Percentiles rank a stretch among this genome's conserved stretches.
These are phyloP conservation scores for Friedmanniomyces endolithicus DNA, from an alignment of 495 filamentous ascomycete species.

Conservation along the genomic window DNA sequence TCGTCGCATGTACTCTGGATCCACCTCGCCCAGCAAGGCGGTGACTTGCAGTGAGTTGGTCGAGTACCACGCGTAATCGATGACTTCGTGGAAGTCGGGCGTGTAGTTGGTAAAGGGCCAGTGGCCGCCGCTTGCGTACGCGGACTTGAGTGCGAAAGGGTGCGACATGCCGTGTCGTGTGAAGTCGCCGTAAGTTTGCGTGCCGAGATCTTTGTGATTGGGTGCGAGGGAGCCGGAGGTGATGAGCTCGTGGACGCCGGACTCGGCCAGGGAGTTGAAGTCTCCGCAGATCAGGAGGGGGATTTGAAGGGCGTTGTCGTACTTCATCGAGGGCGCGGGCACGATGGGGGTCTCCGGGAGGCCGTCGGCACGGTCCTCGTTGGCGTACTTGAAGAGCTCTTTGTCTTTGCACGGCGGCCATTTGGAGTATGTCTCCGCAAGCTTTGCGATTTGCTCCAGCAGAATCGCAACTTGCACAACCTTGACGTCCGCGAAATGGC, in stretches of 20 bases:
- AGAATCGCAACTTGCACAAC: conserved; percentile 86
- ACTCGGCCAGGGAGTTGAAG: conserved; percentile 79
- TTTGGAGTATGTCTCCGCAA: conserved; percentile 70
- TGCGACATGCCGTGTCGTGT: conserved; percentile 83
- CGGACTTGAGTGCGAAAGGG: conserved; percentile 83
- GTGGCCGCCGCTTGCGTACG: conserved; percentile 68
- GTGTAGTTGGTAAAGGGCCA: conserved; percentile 93
- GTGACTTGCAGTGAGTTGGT: conserved; percentile 82
- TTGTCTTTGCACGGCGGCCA: conserved; percentile 64
- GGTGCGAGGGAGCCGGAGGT: conserved; percentile 57
- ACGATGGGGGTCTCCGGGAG: conserved; percentile 37
- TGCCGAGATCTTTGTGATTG: conserved; percentile 62
- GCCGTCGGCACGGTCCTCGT: conserved; percentile 43
- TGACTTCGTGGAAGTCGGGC: conserved; percentile 73
- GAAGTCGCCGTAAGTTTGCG: conserved; percentile 74
- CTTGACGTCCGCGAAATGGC: conserved; percentile 81
- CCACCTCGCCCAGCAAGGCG: conserved; percentile 77
- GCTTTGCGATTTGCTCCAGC: conserved; percentile 74
- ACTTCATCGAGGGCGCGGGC: conserved; percentile 59
- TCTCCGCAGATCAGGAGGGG: conserved; percentile 87
- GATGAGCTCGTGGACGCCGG: conserved; percentile 79
- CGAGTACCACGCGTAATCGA: conserved; percentile 97
- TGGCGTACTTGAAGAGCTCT: conserved; percentile 51
- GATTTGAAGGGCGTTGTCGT: conserved; percentile 71
- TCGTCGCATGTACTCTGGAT: conserved; percentile 74